Conservation (phyloP, 106 monocot species). For the Dioscorea zingiberensis region DNA sequence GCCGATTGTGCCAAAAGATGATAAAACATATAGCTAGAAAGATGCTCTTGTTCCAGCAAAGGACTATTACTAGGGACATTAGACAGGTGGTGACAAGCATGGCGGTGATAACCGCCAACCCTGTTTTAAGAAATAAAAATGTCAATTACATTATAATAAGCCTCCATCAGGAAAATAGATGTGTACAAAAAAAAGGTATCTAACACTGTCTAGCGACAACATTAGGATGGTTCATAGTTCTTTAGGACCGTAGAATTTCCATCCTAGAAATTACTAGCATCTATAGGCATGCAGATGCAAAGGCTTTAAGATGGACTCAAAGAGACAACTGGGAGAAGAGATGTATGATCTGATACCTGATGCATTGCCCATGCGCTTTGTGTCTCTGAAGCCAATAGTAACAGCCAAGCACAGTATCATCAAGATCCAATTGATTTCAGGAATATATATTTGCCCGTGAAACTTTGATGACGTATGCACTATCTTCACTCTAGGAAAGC, state of each 20-base stretch:
- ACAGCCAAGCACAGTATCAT: constrained; percentile 83
- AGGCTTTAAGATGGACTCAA: too few species aligned
- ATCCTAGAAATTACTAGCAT: too few species aligned
- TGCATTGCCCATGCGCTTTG: constrained; percentile 83
- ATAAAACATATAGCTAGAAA: constrained; percentile 66
- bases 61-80: constrained; percentile 90
- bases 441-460: constrained; percentile 87
- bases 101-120: constrained; percentile 86
- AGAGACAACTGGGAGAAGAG: too few species aligned
- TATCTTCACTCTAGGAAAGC: constrained; percentile 86
- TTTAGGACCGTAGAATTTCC: too few species aligned
- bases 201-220: too few species aligned
- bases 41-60: constrained; percentile 76
- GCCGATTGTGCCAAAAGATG: constrained; percentile 87
- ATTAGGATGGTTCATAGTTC: too few species aligned
- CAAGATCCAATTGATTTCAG: constrained; percentile 88
- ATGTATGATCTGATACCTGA: constrained; percentile 41
- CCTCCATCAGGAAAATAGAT: too few species aligned
- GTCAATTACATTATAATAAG: too few species aligned
- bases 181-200: too few species aligned
- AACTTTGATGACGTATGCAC: constrained; percentile 76
- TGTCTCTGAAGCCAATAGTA: constrained; percentile 78
- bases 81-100: constrained; percentile 98
- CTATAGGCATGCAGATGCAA: too few species aligned
- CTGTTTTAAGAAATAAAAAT: constrained; percentile 21